Evolutionary conservation across 805 yeast species (phyloP), one percentile per base, ranked within the genome.

Genomic region (Teunomyces atbi): DNA sequence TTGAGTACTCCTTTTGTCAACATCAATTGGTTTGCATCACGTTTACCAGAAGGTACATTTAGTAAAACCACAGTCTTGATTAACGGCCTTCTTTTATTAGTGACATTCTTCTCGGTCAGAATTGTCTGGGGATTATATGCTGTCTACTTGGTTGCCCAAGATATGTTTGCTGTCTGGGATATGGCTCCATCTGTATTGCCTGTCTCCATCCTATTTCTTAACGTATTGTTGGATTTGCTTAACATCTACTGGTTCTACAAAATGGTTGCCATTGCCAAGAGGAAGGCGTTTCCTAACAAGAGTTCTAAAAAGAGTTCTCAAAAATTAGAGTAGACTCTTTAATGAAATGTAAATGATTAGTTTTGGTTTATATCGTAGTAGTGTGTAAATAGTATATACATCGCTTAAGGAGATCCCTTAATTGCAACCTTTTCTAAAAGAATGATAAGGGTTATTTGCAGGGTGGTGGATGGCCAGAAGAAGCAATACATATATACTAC

Each of bases 1-100:
- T 76, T 87, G 34, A 85, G 96, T 40, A 88, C 97, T 1, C 98
- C 98, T 6, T 94, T 94, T 67, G 96, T 94, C 51, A 95, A 94
- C 66, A 64, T 88, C 61, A 89, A 94, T 65, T 94, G 97, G 97
- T 91, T 85, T 65, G 83, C 89, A 28, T 77, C 86, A 27, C 84
- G 87, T 56, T 71, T 90, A 13, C 94, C 96, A 1, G 74, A 74
- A 1, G 87, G 86, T 3, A 65, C 81, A 3, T 73, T 89, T 43
- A 82, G 86, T 35, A 73, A 72, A 19, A 72, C 59, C 51, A 45
- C 80, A 8, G 78, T 82, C 43, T 60, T 79, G 12, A 56, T 84
- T 54, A 94, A 94, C 62, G 98, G 98, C 0, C 44, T 89, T 6
- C 53, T 79, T 19, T 72, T 94, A 50, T 73, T 94, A 53, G 46